These are phyloP conservation scores for Aleurites moluccanus DNA, from an alignment of 441 rosid genomes.

Conservation along the genomic window DNA sequence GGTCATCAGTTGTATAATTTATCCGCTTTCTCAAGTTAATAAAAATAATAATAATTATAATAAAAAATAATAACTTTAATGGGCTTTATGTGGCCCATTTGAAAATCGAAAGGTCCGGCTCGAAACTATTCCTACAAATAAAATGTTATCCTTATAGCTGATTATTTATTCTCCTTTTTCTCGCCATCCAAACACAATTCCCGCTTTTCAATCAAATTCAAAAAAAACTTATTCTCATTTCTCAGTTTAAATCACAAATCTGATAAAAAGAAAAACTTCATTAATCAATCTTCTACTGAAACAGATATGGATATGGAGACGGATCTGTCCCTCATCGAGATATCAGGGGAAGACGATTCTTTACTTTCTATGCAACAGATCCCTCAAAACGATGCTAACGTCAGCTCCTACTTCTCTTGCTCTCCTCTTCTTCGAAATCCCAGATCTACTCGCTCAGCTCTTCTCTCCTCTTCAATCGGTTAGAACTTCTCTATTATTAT, in stretches of 20 bases:
- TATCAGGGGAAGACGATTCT: conserved; percentile 65
- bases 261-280: neutral
- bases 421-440: conserved; percentile 70
- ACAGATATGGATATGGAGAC: conserved; percentile 46
- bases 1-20: no score
- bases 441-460: conserved; percentile 38
- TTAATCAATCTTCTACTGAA: neutral
- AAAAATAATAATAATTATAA: no score
- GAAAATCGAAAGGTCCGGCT: no score
- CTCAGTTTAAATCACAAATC: neutral
- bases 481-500: conserved; percentile 20
- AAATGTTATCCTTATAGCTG: neutral
- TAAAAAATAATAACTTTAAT: no score
- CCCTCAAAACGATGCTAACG: conserved; percentile 27
- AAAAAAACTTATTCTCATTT: neutral
- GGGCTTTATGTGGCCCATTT: no score
- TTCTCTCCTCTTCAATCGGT: conserved; percentile 38
- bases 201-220: conserved; percentile 18
- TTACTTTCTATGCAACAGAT: conserved; percentile 36
- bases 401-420: conserved; percentile 45
- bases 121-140: no score
- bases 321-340: conserved; percentile 57
- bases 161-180: neutral
- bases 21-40: no score
- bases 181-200: neutral